Percentiles rank a stretch among this genome's conserved stretches.
These are phyloP conservation scores for Mucor ambiguus DNA, from an alignment of 371 early-diverging fungal species.

Conservation along the genomic window DNA sequence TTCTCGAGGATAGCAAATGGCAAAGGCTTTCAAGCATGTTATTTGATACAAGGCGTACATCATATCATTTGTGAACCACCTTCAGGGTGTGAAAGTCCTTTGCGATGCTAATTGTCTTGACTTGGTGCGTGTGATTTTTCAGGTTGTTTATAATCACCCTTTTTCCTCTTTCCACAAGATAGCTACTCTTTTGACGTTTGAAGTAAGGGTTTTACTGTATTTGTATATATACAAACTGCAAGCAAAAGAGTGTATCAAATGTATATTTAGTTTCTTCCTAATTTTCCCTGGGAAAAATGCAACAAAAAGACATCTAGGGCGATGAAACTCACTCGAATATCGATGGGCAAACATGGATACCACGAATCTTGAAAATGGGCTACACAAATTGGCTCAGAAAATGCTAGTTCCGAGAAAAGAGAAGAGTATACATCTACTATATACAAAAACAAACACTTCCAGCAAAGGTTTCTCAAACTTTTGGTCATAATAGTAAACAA, in stretches of 20 bases:
- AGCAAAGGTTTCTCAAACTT: conserved; percentile 4
- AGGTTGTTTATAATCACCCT: background rate
- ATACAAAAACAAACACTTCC: background rate
- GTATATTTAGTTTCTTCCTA: background rate
- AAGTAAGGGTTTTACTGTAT: background rate
- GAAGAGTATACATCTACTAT: background rate
- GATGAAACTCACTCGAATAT: background rate
- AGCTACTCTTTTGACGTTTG: background rate
- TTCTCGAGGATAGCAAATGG: background rate
- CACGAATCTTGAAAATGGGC: background rate
- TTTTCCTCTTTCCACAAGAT: background rate
- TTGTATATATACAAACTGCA: background rate
- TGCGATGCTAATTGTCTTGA: background rate
- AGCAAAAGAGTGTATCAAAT: background rate
- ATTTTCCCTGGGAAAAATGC: conserved; percentile 1
- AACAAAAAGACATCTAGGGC: background rate
- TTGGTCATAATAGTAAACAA: conserved; percentile 8
- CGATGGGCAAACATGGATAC: background rate
- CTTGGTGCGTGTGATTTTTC: background rate
- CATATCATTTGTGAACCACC: no score
- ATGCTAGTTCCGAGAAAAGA: background rate
- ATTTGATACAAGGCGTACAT: background rate
- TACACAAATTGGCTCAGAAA: background rate
- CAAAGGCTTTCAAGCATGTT: background rate
- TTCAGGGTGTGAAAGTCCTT: background rate